Evolutionary conservation across 257 asterid species (phyloP), one percentile per base, ranked within the genome.

Genomic region (Prunella vulgaris): DNA sequence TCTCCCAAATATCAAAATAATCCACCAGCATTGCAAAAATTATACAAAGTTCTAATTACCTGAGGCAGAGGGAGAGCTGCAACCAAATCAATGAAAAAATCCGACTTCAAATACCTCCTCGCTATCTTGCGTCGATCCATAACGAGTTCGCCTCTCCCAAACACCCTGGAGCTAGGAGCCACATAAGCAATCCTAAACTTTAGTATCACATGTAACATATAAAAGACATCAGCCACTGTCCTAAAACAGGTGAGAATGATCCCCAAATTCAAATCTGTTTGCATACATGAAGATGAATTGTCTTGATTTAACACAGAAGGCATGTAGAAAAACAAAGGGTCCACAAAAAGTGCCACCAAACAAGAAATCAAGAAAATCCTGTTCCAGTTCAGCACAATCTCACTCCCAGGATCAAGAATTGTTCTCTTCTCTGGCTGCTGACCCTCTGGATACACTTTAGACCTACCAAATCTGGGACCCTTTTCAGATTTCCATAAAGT

Each of bases 11-110:
- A 20, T 12, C 12, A 15, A 61, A 9, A 28, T 24, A 51, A 21
- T 27, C 7, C 12, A 27, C 48, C 24, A 48, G 28, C 44, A 3
- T 40, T 5, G 38, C 18, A 21, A 48, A 67, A 35, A 9, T 18
- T 15, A 5, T 9, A 35, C 37, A 13, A n/a, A 64, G 40, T 27
- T n/a, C 22, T 61, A 70, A 30, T 32, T 73, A 92, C 97, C 97
- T 92, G 97, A 59, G 97, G 93, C 74, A 92, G 93, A 64, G 97
- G 97, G 80, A 92, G 64, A 30, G 93, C 91, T 25, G 96, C 96
- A 74, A 89, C 65, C 32, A 79, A 79, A 79, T 92, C 96, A 20
- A 92, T 63, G 66, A 87, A 70, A 82, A 92, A 89, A 2, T 89
- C 93, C 0, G 90, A 80, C 78, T 82, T 89, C 86, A 89, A 76